phyloP scores from a whole-genome alignment of 1,139 yeast species.

The Keqinozyma sinolaborantium region DNA sequence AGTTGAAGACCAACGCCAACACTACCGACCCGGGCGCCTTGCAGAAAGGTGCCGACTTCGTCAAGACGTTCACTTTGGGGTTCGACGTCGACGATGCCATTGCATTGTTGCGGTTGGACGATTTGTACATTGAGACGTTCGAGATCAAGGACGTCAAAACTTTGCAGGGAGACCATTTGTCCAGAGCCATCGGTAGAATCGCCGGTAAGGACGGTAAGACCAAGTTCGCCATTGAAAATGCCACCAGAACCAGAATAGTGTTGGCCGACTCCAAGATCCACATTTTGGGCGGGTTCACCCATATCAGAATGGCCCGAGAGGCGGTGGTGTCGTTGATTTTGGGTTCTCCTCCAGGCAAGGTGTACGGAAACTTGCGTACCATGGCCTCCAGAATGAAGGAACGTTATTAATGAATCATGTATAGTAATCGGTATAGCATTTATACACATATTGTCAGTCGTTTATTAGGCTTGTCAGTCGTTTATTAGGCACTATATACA shows the following conservation, averaged over 20 bases:
- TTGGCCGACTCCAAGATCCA: constrained; percentile 96
- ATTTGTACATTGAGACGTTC: constrained; percentile 92
- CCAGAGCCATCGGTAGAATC: constrained; percentile 98
- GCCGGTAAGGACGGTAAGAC: constrained; percentile 99
- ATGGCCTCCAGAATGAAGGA: constrained; percentile 97
- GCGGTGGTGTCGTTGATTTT: constrained; percentile 90
- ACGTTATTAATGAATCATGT: constrained; percentile 52
- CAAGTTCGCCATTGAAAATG: constrained; percentile 96
- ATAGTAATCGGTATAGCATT: constrained; percentile 1
- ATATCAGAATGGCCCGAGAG: constrained; percentile 96
- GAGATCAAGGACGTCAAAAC: constrained; percentile 97
- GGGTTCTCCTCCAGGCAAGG: constrained; percentile 99
- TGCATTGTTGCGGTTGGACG: constrained; percentile 90
- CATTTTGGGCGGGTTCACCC: constrained; percentile 94
- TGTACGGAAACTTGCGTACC: constrained; percentile 93
- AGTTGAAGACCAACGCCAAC: constrained; percentile 71
- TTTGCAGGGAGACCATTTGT: constrained; percentile 89
- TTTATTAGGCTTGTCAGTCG: not conserved
- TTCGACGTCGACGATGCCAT: constrained; percentile 97
- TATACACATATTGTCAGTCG: not conserved
- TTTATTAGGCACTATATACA: not conserved
- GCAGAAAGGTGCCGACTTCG: constrained; percentile 96
- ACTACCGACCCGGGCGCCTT: constrained; percentile 92
- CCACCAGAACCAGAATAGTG: constrained; percentile 96
- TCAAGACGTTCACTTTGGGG: constrained; percentile 92